phyloP scores from a whole-genome alignment of 345 rosid species.

The Hibiscus tridactylites region DNA sequence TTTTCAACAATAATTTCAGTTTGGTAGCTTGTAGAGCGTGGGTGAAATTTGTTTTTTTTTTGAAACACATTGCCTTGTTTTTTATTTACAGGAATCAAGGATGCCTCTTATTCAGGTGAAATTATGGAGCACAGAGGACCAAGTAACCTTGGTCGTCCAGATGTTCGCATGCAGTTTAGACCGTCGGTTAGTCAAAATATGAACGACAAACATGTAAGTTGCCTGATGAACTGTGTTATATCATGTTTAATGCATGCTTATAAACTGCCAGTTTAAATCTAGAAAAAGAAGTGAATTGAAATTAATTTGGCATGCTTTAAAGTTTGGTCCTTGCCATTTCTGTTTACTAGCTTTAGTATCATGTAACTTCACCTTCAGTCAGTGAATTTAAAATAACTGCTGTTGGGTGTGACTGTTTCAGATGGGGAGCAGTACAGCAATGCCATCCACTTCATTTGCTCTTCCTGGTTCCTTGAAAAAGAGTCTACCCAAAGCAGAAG shows the following conservation, averaged over 20 bases:
- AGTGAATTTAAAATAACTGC: background rate
- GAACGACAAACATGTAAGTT: constrained; percentile 21
- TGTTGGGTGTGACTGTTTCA: constrained; percentile 13
- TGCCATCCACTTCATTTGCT: constrained; percentile 23
- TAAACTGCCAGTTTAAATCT: background rate
- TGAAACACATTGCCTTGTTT: background rate
- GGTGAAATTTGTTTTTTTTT: background rate
- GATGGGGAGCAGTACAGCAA: constrained; percentile 18
- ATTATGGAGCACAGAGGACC: constrained; percentile 15
- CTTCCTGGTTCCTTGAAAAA: constrained; percentile 15
- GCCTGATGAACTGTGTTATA: background rate
- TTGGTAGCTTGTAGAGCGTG: background rate
- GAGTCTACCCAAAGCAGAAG: constrained; percentile 21
- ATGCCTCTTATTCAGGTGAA: constrained; percentile 19
- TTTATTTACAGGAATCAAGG: constrained; percentile 18
- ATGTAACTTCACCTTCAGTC: background rate
- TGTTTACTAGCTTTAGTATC: background rate
- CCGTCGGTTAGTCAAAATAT: constrained; percentile 16
- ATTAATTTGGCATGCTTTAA: background rate
- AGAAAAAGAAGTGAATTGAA: background rate
- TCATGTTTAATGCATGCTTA: constrained; percentile 4
- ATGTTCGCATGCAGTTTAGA: constrained; percentile 15
- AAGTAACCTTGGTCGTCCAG: constrained; percentile 14
- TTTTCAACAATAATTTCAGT: background rate
- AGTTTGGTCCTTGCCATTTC: background rate